Evolutionary conservation across 2,329 filamentous ascomycete genomes (phyloP).

Genomic region (Stachybotrys chlorohalonatus): DNA sequence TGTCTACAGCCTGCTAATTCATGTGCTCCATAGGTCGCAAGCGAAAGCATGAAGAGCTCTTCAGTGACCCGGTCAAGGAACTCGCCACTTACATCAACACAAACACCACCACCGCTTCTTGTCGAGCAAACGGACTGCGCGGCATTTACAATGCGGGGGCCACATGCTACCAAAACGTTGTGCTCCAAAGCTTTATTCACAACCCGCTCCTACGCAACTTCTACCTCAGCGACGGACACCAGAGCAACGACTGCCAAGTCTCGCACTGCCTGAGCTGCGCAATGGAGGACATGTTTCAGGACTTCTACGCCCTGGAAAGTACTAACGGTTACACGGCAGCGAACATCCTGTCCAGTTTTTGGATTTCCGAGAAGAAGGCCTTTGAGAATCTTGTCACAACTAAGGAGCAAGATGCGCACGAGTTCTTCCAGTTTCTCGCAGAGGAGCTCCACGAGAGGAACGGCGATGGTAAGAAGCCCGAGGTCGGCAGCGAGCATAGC

Average conservation of each 20-base stretch:
- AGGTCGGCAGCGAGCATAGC: slow-evolving; percentile 48
- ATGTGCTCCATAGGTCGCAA: slow-evolving; percentile 46
- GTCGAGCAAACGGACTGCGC: slow-evolving; percentile 77
- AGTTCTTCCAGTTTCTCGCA: slow-evolving; percentile 92
- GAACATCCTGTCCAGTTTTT: slow-evolving; percentile 80
- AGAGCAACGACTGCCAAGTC: slow-evolving; percentile 60
- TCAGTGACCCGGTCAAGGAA: slow-evolving; percentile 55
- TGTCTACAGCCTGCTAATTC: not conserved
- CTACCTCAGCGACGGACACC: slow-evolving; percentile 86
- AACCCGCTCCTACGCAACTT: slow-evolving; percentile 88
- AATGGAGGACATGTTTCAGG: slow-evolving; percentile 66
- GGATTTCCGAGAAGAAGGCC: slow-evolving; percentile 70
- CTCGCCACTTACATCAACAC: slow-evolving; percentile 67
- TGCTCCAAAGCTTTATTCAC: slow-evolving; percentile 86
- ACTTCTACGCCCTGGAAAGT: slow-evolving; percentile 63
- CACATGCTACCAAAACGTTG: slow-evolving; percentile 96
- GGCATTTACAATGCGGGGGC: slow-evolving; percentile 98
- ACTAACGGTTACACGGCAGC: slow-evolving; percentile 87
- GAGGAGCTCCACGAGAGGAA: slow-evolving; percentile 85
- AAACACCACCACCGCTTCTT: slow-evolving; percentile 74
- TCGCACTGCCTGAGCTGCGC: slow-evolving; percentile 58
- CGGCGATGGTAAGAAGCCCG: slow-evolving; percentile 56
- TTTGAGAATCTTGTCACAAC: slow-evolving; percentile 77
- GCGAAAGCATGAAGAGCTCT: slow-evolving; percentile 65
- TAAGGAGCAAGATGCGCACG: slow-evolving; percentile 92